Percentiles rank a stretch among this genome's conserved stretches.
Evolutionary conservation across 345 rosid genomes (phyloP).

Genomic region (Odontarrhena argentea): DNA sequence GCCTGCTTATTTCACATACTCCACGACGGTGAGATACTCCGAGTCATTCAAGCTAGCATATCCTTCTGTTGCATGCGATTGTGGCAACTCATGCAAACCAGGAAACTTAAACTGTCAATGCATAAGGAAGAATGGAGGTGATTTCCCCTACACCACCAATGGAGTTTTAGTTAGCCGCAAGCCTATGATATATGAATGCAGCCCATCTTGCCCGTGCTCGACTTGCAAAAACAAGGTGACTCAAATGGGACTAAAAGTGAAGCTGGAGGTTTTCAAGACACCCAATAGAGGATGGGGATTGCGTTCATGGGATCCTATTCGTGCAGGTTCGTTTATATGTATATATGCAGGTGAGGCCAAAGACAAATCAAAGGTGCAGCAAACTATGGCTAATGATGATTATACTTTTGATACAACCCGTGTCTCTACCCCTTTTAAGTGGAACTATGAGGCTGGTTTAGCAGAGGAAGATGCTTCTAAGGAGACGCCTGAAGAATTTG

Average conservation of each 20-base stretch:
- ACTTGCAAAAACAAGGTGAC: constrained; percentile 73
- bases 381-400: constrained; percentile 52
- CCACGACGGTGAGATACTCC: constrained; percentile 54
- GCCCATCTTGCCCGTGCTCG: constrained; percentile 70
- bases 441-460: constrained; percentile 56
- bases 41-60: constrained; percentile 54
- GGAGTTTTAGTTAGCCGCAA: constrained; percentile 66
- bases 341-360: constrained; percentile 83
- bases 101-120: constrained; percentile 74
- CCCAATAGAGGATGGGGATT: constrained; percentile 85
- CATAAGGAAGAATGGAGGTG: constrained; percentile 65
- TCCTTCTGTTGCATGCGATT: constrained; percentile 59
- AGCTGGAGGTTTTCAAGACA: constrained; percentile 80
- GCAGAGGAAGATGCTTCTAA: constrained; percentile 42
- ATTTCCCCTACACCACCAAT: constrained; percentile 60
- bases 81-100: constrained; percentile 58
- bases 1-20: constrained; percentile 73
- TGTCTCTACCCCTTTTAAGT: constrained; percentile 47
- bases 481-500: constrained; percentile 50
- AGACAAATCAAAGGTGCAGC: constrained; percentile 47
- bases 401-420: constrained; percentile 67
- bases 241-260: constrained; percentile 66
- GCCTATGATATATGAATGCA: constrained; percentile 76
- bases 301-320: constrained; percentile 88
- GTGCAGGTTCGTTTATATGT: constrained; percentile 83